Evolutionary conservation across 805 yeast genomes (phyloP).

Genomic region (Lipomyces orientalis): DNA sequence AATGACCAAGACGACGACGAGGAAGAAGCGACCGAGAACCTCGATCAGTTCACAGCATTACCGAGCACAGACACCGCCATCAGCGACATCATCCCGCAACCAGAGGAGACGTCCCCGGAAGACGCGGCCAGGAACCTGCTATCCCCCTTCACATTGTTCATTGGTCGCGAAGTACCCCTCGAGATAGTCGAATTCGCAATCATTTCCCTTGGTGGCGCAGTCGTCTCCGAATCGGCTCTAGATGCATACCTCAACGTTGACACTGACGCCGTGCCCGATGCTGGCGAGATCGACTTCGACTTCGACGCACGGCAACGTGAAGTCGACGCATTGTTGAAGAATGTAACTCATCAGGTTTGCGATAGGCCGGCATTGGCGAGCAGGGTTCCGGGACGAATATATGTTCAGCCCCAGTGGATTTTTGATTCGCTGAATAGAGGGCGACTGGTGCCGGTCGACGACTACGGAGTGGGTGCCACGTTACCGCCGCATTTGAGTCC

Average conservation of each 20-base stretch:
- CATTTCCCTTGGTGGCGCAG: constrained; percentile 82
- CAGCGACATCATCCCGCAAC: constrained; percentile 39
- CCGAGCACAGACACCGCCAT: constrained; percentile 36
- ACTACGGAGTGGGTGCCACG: constrained; percentile 91
- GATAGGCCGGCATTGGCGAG: constrained; percentile 84
- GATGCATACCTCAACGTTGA: constrained; percentile 63
- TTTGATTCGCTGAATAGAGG: constrained; percentile 88
- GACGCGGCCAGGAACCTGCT: constrained; percentile 67
- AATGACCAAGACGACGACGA: constrained; percentile 48
- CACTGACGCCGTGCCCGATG: constrained; percentile 44
- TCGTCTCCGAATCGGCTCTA: constrained; percentile 83
- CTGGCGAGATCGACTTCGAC: constrained; percentile 17
- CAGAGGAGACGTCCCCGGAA: constrained; percentile 46
- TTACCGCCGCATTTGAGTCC: constrained; percentile 97
- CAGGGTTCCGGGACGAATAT: constrained; percentile 89
- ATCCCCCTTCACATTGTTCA: constrained; percentile 75
- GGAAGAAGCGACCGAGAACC: constrained; percentile 41
- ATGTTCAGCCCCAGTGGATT: constrained; percentile 97
- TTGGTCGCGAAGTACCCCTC: constrained; percentile 95
- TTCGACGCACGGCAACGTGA: constrained; percentile 18
- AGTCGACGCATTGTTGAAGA: constrained; percentile 32
- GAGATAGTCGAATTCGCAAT: constrained; percentile 89
- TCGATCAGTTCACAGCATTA: constrained; percentile 37
- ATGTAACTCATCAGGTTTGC: constrained; percentile 89
- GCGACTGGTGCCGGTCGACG: constrained; percentile 72